These are phyloP conservation scores for Nicotiana benthamiana DNA, from an alignment of 257 asterid species.

Conservation along the genomic window DNA sequence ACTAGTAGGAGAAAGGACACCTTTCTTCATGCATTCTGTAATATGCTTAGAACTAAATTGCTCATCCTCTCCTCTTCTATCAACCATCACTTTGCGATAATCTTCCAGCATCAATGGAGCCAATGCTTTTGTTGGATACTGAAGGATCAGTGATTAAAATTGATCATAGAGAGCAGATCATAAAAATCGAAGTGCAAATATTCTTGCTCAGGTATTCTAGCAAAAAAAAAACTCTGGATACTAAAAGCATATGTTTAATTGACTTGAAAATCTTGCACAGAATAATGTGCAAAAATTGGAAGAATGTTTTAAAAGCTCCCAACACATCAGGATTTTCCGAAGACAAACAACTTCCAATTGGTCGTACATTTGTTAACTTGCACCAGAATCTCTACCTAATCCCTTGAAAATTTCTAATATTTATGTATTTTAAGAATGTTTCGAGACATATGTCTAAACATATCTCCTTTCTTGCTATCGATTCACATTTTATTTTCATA, in stretches of 20 bases:
- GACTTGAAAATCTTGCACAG: background rate
- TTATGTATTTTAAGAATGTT: background rate
- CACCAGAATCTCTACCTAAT: background rate
- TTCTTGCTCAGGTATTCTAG: background rate
- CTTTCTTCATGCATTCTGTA: slow-evolving; percentile 72
- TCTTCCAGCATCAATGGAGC: slow-evolving; percentile 89
- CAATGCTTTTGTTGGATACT: slow-evolving; percentile 97
- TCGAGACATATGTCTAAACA: background rate
- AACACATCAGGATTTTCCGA: background rate
- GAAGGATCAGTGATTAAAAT: slow-evolving; percentile 9
- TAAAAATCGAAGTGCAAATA: background rate
- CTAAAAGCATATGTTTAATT: background rate
- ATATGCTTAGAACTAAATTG: slow-evolving; percentile 69
- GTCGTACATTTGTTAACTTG: background rate
- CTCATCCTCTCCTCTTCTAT: slow-evolving; percentile 74
- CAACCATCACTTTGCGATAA: slow-evolving; percentile 77
- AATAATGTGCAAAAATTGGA: background rate
- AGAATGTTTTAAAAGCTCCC: background rate
- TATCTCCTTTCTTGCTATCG: background rate
- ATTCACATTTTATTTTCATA: background rate
- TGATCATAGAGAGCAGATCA: background rate
- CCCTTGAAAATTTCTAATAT: background rate
- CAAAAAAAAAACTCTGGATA: background rate
- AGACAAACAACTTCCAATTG: background rate
- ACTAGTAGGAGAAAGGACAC: slow-evolving; percentile 20